Base-by-base conservation (phyloP, 148 eudicot genomes). In the Polygonum aviculare region DNA sequence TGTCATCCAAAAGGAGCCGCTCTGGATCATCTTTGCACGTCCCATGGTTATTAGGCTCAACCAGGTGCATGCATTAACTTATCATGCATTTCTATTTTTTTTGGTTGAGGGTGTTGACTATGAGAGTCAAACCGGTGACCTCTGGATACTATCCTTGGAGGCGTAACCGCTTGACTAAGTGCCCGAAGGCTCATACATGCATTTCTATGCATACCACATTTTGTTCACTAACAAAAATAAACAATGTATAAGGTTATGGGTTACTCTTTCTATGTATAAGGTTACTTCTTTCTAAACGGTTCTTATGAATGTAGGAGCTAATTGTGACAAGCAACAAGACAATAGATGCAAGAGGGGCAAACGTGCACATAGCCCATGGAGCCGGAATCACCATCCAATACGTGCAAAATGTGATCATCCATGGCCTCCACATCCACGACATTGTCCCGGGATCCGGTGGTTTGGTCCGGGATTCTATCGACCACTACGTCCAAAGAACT, bases 251-350 rank as follows among this genome's bases (percentile, higher is more conserved):
- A 26, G 31, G 31, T 26, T 26, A 26, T 26, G 31, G 31, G 31
- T 26, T 26, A 26, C 31, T 26, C 31, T 26, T 26, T 26, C 31
- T 26, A 26, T 26, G 31, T 26, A 26, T 26, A 26, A 26, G 31
- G 31, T 26, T 26, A 26, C 31, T 26, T 26, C 31, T 26, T 26
- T 26, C 31, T 26, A 0, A 39, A 39, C 41, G 14, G 4, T 49
- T 31, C 14, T 6, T 35, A 72, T 72, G 8, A 0, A 22, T 5
- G 2, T 19, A 72, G 54, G 75, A 90, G 82, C 90, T 90, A 21
- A 84, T 90, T 16, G 74, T 90, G 80, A 78, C 76, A 48, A 88
- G 92, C 77, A 44, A 87, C 80, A 90, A 90, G 79, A 90, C 95
- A 33, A 88, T 90, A 6, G 95, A 90, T 51, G 92, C 80, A 0